A percentile compares a stretch with the other conserved stretches of the same genome.
These are phyloP conservation scores for Schwanniomyces etchellsii DNA, from an alignment of 1,139 yeast genomes.

Conservation along the genomic window DNA sequence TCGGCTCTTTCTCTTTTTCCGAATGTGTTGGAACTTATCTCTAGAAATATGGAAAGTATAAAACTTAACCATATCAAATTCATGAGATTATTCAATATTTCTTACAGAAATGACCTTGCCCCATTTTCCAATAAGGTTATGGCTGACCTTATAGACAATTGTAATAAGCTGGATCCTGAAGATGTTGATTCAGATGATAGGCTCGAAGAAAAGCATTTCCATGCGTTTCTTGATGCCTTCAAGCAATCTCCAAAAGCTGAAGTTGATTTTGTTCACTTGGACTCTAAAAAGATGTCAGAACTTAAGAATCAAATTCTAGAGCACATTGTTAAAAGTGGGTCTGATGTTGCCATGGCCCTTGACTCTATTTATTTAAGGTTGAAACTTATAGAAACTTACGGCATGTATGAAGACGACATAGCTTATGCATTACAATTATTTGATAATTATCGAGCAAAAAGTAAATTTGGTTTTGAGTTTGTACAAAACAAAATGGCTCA, in stretches of 20 bases:
- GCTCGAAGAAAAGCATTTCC: conserved; percentile 3
- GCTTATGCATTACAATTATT: conserved; percentile 23
- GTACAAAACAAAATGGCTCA: conserved; percentile 24
- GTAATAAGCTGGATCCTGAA: background rate
- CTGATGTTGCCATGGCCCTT: conserved; percentile 21
- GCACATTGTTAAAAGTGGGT: conserved; percentile 15
- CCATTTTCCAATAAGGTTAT: background rate
- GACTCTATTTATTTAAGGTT: conserved; percentile 23
- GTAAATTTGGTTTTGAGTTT: conserved; percentile 29
- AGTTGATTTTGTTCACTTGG: background rate
- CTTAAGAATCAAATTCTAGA: conserved; percentile 4
- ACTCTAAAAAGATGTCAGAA: background rate
- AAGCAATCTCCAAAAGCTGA: conserved; percentile 5
- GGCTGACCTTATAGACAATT: background rate
- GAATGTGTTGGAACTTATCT: background rate
- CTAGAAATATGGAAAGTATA: background rate
- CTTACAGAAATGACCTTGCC: background rate
- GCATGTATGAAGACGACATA: conserved; percentile 27
- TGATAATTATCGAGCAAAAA: conserved; percentile 33
- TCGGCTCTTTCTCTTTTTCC: background rate
- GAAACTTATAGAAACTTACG: conserved; percentile 29
- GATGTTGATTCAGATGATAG: background rate
- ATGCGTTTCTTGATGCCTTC: background rate
- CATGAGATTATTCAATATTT: background rate
- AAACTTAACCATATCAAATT: background rate